These are phyloP conservation scores for Pythium folliculosum DNA, from an alignment of 352 stramenopile species.

Conservation along the genomic window DNA sequence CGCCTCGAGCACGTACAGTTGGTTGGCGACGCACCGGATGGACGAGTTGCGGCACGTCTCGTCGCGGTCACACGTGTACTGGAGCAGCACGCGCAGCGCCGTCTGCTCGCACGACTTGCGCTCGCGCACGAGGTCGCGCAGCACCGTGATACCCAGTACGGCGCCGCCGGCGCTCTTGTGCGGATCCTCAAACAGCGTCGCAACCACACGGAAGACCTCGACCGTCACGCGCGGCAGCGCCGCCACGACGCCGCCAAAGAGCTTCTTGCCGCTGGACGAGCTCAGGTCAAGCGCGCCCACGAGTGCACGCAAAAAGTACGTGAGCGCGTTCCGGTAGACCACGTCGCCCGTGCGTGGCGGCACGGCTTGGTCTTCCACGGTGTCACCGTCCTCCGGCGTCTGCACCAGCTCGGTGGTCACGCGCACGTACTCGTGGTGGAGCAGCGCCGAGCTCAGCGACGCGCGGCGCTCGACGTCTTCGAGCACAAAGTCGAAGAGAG, in stretches of 20 bases:
- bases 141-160: constrained; percentile 69
- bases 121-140: constrained; percentile 73
- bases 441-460: constrained; percentile 50
- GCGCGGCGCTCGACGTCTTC: constrained; percentile 53
- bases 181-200: constrained; percentile 40
- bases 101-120: constrained; percentile 51
- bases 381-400: neutral
- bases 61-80: constrained; percentile 69
- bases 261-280: constrained; percentile 63
- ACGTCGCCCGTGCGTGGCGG: constrained; percentile 23
- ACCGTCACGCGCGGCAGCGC: constrained; percentile 59
- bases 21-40: constrained; percentile 79
- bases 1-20: constrained; percentile 59
- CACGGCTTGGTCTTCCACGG: neutral
- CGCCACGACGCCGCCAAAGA: constrained; percentile 58
- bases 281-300: constrained; percentile 55
- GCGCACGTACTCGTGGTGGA: constrained; percentile 69
- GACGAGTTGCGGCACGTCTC: constrained; percentile 66
- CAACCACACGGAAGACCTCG: constrained; percentile 58
- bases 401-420: constrained; percentile 32
- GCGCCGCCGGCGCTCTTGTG: constrained; percentile 46
- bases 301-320: constrained; percentile 55
- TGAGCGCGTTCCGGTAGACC: constrained; percentile 46
- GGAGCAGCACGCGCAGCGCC: constrained; percentile 63
- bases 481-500: constrained; percentile 68